phyloP scores from a whole-genome alignment of 2,329 filamentous ascomycete genomes.

The Hypoxylon sp. region DNA sequence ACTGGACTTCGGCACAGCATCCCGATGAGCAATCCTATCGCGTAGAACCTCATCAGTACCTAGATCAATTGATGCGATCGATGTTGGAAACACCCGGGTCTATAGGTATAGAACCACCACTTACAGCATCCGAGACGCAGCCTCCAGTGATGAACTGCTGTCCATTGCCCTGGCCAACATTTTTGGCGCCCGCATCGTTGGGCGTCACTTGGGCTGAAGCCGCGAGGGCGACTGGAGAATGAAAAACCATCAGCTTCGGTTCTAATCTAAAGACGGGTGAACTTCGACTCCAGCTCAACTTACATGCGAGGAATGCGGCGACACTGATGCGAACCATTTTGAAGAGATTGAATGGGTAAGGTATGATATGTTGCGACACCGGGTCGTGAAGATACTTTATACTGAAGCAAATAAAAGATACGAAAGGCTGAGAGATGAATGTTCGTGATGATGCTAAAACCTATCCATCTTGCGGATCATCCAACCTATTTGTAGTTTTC shows the following conservation, averaged over 20 bases:
- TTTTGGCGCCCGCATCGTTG: constrained; percentile 55
- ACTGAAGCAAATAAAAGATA: constrained; percentile 22
- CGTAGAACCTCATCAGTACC: not conserved
- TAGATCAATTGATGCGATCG: not conserved
- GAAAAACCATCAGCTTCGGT: constrained; percentile 32
- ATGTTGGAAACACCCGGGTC: not conserved
- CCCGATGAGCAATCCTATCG: constrained; percentile 53
- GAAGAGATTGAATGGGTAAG: constrained; percentile 31
- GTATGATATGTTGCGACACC: constrained; percentile 30
- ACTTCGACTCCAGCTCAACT: constrained; percentile 35
- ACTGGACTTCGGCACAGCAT: constrained; percentile 53
- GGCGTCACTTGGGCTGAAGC: constrained; percentile 54
- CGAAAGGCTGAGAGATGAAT: constrained; percentile 6
- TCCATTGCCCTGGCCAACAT: constrained; percentile 55
- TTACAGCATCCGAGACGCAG: constrained; percentile 54
- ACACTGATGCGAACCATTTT: constrained; percentile 57
- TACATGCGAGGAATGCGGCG: constrained; percentile 52
- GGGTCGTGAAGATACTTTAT: constrained; percentile 34
- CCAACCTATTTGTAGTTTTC: constrained; percentile 39
- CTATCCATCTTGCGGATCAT: constrained; percentile 3
- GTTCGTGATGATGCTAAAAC: constrained; percentile 13
- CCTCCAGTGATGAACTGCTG: constrained; percentile 59
- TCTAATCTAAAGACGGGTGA: not conserved
- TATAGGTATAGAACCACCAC: constrained; percentile 4
- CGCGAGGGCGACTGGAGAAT: constrained; percentile 51